These are phyloP conservation scores for Chytriomyces sp. DNA, from an alignment of 192 early-diverging fungal genomes.

Conservation along the genomic window DNA sequence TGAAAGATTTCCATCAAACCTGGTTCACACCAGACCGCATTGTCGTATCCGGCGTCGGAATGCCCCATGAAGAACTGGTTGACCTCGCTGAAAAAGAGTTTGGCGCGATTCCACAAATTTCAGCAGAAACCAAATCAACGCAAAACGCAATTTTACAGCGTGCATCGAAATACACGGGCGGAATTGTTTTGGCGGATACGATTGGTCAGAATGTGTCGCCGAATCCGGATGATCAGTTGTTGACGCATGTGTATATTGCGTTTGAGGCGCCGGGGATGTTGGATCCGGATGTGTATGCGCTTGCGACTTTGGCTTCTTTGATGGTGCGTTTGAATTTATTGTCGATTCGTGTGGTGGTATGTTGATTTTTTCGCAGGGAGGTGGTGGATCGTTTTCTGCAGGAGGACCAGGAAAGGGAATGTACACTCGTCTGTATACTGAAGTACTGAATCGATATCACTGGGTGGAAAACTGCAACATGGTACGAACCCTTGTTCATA, in stretches of 20 bases:
- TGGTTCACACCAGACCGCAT: slow-evolving; percentile 95
- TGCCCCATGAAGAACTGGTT: slow-evolving; percentile 83
- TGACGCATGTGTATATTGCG: slow-evolving; percentile 90
- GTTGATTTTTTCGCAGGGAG: slow-evolving; percentile 58
- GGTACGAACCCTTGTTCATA: slow-evolving; percentile 56
- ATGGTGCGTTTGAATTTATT: slow-evolving; percentile 46
- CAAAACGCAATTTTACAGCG: slow-evolving; percentile 39
- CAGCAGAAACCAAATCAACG: slow-evolving; percentile 31
- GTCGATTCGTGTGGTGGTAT: background rate
- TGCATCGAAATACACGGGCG: slow-evolving; percentile 80
- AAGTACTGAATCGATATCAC: slow-evolving; percentile 89
- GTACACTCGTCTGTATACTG: slow-evolving; percentile 96
- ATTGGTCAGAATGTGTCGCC: slow-evolving; percentile 60
- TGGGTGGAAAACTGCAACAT: slow-evolving; percentile 96
- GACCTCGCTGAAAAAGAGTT: slow-evolving; percentile 73
- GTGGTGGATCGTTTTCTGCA: slow-evolving; percentile 94
- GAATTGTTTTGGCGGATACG: slow-evolving; percentile 73
- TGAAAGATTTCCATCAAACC: slow-evolving; percentile 72
- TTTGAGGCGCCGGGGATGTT: slow-evolving; percentile 86
- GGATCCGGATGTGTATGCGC: slow-evolving; percentile 88
- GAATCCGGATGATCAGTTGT: slow-evolving; percentile 58
- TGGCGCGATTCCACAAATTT: slow-evolving; percentile 63
- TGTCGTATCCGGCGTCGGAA: slow-evolving; percentile 85
- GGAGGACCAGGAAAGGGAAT: slow-evolving; percentile 99
- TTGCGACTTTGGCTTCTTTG: slow-evolving; percentile 87